Evolutionary conservation across 2,329 filamentous ascomycete genomes (phyloP), one percentile per base, ranked within the genome.

Genomic region (Aschersonia sp.): DNA sequence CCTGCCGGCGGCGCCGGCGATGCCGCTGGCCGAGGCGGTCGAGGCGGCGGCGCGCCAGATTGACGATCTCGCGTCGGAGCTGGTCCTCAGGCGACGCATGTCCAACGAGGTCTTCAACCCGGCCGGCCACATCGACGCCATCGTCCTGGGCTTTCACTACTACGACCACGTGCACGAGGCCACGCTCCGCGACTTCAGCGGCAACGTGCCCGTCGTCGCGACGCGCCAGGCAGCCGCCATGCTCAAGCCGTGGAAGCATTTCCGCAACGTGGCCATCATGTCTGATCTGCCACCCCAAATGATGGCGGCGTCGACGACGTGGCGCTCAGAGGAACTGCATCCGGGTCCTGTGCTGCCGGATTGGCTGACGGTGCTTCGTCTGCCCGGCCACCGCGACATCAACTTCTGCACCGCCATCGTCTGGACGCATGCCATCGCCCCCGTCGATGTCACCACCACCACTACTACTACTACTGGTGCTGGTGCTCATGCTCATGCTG

Each of bases 21-120:
- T 49, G 47, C 45, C 49, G 9, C 45, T 47, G 5, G 49, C 47
- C 8, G 47, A 42, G 12, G 49, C 49, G 5, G 49, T 51, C 12
- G 49, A 51, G 22, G 42, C 47, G 11, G 47, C 43, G 11, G 49
- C 49, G 8, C 49, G 49, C 11, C 49, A 47, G 37, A 51, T 51
- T 29, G 49, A 51, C 30, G 49, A 51, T 29, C 9, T 49, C 44
- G 49, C 49, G 9, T 51, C 47, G 31, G 44, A 51, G 30, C 43
- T 46, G 30, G 49, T 51, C 29, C 30, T 51, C 11, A 49, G 39
- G 7, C 37, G 49, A 12, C 49, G 47, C 49, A 47, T 49, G 49
- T 51, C 47, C 22, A 51, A 51, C 22, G 49, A 51, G 30, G 45
- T 51, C 32, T 51, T 49, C 47, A 51, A 51, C 39, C 49, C 49